Conservation (phyloP, 2,329 filamentous ascomycete species). For the Sclerotinia spermophila region DNA sequence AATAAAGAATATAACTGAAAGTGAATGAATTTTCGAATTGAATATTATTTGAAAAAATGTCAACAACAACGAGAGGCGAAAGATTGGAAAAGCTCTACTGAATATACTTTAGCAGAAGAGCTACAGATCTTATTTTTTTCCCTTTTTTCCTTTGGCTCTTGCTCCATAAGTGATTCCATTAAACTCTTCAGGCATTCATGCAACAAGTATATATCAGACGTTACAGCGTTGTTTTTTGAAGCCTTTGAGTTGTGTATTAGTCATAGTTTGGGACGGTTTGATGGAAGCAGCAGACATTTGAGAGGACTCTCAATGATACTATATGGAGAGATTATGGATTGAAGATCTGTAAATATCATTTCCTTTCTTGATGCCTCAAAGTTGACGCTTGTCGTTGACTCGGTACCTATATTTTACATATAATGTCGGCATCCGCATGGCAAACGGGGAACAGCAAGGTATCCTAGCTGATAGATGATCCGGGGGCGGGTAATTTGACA, state of each 20-base stretch:
- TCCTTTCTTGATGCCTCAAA: neutral
- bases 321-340: neutral
- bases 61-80: neutral
- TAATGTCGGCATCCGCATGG: slow-evolving; percentile 4
- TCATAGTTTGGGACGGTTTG: neutral
- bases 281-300: neutral
- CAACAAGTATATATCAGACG: neutral
- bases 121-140: neutral
- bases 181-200: neutral
- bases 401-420: neutral
- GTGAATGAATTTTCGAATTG: neutral
- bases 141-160: neutral
- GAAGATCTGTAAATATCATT: neutral
- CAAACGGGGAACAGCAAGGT: slow-evolving; percentile 4
- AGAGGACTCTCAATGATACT: neutral
- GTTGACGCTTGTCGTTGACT: slow-evolving; percentile 6
- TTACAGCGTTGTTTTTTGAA: neutral
- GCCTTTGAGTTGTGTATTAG: neutral
- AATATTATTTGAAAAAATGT: neutral
- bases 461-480: neutral
- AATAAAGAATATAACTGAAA: neutral
- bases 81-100: neutral
- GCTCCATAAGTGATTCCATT: too few species aligned
- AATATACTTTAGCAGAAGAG: neutral
- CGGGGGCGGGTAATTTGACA: neutral